Conservation (phyloP, 2,329 filamentous ascomycete genomes). For the Bimuria novae-zelandiae region DNA sequence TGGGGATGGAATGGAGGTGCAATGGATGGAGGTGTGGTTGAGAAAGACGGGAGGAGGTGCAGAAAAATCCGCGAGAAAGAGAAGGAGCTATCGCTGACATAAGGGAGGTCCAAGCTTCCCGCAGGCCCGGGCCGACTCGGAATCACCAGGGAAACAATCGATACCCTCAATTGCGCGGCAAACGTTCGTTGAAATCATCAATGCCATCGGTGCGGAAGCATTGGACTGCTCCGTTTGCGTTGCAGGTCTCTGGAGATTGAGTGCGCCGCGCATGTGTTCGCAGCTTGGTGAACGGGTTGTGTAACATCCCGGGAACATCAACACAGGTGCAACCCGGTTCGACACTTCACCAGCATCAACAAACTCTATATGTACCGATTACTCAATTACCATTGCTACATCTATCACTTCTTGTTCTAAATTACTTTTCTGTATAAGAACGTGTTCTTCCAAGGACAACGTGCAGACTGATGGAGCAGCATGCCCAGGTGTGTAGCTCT, state of each 20-base stretch:
- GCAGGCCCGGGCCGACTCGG: slow-evolving; percentile 9
- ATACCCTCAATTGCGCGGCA: not conserved
- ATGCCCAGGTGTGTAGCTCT: no score
- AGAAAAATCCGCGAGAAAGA: slow-evolving; percentile 21
- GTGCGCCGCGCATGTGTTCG: not conserved
- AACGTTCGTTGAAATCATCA: not conserved
- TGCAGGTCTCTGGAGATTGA: not conserved
- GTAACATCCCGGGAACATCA: not conserved
- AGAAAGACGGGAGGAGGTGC: slow-evolving; percentile 32
- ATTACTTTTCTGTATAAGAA: no score
- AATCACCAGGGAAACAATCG: slow-evolving; percentile 12
- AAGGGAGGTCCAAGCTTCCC: slow-evolving; percentile 10
- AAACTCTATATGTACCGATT: no score
- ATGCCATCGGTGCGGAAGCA: not conserved
- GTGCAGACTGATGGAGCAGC: no score
- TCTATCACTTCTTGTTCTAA: no score
- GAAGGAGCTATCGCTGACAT: slow-evolving; percentile 14
- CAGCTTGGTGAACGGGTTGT: not conserved
- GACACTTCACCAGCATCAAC: no score
- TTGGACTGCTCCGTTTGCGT: not conserved
- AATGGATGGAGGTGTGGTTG: slow-evolving; percentile 38
- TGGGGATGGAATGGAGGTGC: slow-evolving; percentile 45
- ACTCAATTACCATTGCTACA: no score
- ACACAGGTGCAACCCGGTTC: no score
- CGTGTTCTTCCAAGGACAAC: no score